A percentile compares a stretch with the other conserved stretches of the same genome.
Evolutionary conservation across 208 protist species (phyloP).

Genomic region (Crithidia fasciculata): DNA sequence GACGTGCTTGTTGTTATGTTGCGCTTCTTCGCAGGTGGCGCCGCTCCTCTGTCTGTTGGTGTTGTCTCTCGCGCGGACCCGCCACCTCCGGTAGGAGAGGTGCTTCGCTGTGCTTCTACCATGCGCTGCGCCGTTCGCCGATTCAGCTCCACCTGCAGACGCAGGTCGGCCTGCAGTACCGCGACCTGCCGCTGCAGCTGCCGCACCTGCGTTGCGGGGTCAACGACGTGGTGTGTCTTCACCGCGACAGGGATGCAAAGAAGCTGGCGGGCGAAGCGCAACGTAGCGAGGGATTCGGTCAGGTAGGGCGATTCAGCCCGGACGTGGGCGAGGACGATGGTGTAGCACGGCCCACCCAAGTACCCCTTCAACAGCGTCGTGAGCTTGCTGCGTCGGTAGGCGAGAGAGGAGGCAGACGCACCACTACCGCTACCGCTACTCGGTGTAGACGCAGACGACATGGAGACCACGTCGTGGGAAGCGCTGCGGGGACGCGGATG

Average conservation of each 20-base stretch:
- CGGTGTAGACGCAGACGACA: not conserved
- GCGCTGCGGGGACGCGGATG: not conserved
- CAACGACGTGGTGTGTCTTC: conserved; percentile 60
- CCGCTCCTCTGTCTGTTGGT: not conserved
- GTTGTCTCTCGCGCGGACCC: not conserved
- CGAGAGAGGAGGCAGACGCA: not conserved
- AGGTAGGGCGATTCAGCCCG: conserved; percentile 49
- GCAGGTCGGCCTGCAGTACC: conserved; percentile 89
- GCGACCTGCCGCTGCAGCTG: conserved; percentile 82
- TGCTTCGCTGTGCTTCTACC: not conserved
- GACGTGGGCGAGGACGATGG: conserved; percentile 90
- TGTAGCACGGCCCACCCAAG: conserved; percentile 78
- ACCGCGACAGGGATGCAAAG: conserved; percentile 83
- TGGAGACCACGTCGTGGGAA: not conserved
- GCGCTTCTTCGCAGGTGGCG: not conserved
- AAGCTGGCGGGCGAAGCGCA: conserved; percentile 91
- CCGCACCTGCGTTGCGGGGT: conserved; percentile 72
- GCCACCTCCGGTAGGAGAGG: too few relatives aligned
- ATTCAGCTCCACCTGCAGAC: conserved; percentile 90
- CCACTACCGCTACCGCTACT: not conserved
- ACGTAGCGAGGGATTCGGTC: conserved; percentile 83
- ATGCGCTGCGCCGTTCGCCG: not conserved
- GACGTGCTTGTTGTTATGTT: not conserved
- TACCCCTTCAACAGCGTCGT: conserved; percentile 92
- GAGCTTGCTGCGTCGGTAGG: conserved; percentile 89